Evolutionary conservation across 2,329 filamentous ascomycete genomes (phyloP).

Genomic region (Fulvia fulva): DNA sequence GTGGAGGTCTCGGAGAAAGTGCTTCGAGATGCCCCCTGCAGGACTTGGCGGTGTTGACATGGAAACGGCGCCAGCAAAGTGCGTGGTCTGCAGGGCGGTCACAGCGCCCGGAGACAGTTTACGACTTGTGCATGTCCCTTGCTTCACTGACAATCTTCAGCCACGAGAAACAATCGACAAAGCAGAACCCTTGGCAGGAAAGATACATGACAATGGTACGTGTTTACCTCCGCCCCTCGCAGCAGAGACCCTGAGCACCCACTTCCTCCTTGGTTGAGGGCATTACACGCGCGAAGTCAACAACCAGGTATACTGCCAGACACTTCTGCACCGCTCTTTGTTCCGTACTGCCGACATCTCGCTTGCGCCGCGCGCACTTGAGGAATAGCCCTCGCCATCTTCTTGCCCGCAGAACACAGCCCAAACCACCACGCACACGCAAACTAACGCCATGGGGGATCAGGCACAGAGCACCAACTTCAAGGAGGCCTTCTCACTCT

Average conservation of each 20-base stretch:
- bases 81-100: not conserved
- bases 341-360: not conserved
- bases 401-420: not conserved
- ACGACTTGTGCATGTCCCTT: not conserved
- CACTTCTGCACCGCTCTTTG: not conserved
- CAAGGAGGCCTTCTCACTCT: conserved; percentile 99
- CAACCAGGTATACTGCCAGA: not conserved
- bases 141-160: not conserved
- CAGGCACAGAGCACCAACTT: conserved; percentile 93
- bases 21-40: too few relatives aligned
- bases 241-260: not conserved
- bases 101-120: not conserved
- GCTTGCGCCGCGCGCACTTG: not conserved
- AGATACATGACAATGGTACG: not conserved
- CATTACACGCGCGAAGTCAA: not conserved
- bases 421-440: not conserved
- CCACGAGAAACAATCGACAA: not conserved
- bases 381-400: not conserved
- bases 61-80: not conserved
- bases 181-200: not conserved
- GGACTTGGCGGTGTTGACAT: not conserved
- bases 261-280: not conserved
- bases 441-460: conserved; percentile 24
- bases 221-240: not conserved
- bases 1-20: too few relatives aligned